phyloP scores from a whole-genome alignment of 352 stramenopile genomes.

The Phytophthora litchii region DNA sequence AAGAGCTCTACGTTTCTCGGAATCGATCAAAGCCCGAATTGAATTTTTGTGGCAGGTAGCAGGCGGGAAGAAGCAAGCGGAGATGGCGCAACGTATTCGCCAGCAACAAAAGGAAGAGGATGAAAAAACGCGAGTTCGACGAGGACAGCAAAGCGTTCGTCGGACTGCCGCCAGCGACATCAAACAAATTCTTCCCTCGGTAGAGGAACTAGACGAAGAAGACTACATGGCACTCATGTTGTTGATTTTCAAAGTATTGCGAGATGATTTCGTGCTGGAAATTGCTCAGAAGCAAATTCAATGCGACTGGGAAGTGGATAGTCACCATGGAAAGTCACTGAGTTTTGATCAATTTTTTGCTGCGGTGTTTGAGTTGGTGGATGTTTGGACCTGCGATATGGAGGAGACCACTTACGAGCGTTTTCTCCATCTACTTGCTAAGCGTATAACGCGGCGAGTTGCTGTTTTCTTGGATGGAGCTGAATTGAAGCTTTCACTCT shows the following conservation, averaged over 20 bases:
- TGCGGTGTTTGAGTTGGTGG: slow-evolving; percentile 78
- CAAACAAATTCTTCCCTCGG: slow-evolving; percentile 13
- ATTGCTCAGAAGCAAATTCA: slow-evolving; percentile 65
- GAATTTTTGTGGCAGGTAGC: slow-evolving; percentile 73
- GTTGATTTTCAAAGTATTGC: slow-evolving; percentile 79
- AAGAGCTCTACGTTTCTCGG: slow-evolving; percentile 54
- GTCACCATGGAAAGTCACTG: slow-evolving; percentile 56
- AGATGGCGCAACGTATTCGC: slow-evolving; percentile 29
- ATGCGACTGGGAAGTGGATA: slow-evolving; percentile 84
- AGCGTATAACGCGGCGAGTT: slow-evolving; percentile 70
- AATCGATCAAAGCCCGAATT: slow-evolving; percentile 50
- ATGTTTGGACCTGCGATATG: slow-evolving; percentile 85
- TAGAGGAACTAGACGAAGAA: slow-evolving; percentile 50
- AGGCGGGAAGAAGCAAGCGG: slow-evolving; percentile 41
- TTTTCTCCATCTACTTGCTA: slow-evolving; percentile 69
- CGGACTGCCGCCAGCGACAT: slow-evolving; percentile 5
- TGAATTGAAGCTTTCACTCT: slow-evolving; percentile 73
- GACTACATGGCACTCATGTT: slow-evolving; percentile 81
- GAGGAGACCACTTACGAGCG: slow-evolving; percentile 67
- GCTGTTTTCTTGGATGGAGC: slow-evolving; percentile 74
- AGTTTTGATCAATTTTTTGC: slow-evolving; percentile 70
- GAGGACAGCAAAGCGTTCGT: slow-evolving; percentile 27
- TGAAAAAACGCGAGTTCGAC: slow-evolving; percentile 11
- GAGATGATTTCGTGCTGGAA: slow-evolving; percentile 70
- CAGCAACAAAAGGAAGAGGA: slow-evolving; percentile 23